Conservation (phyloP, 2,329 filamentous ascomycete genomes). For the Alternaria conjuncta region DNA sequence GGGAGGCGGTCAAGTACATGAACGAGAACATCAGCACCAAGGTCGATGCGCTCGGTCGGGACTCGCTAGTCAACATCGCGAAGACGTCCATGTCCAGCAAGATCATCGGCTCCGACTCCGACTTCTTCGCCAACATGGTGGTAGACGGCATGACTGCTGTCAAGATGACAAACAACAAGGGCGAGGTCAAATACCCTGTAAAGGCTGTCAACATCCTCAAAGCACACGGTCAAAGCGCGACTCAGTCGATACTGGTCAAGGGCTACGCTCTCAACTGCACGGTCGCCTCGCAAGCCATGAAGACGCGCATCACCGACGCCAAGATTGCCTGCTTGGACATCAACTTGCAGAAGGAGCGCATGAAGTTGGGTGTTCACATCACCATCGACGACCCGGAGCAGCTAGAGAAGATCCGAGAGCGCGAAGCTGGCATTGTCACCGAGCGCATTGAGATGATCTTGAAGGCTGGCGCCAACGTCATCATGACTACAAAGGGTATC, state of each 20-base stretch:
- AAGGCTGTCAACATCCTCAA: constrained; percentile 99
- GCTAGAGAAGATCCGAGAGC: constrained; percentile 92
- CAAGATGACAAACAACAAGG: constrained; percentile 88
- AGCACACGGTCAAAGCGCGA: constrained; percentile 91
- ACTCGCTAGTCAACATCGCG: constrained; percentile 91
- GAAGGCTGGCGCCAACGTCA: constrained; percentile 94
- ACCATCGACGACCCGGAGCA: constrained; percentile 97
- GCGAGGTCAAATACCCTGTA: constrained; percentile 94
- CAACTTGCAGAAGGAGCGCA: constrained; percentile 98
- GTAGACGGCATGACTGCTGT: constrained; percentile 96
- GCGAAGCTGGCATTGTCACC: constrained; percentile 90
- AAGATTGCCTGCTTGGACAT: constrained; percentile 98
- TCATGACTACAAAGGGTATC: constrained; percentile 97
- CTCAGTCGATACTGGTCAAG: constrained; percentile 89
- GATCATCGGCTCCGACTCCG: constrained; percentile 93
- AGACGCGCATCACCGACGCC: constrained; percentile 86
- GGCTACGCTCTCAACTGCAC: constrained; percentile 99
- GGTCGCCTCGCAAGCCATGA: constrained; percentile 97
- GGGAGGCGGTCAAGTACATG: constrained; percentile 98
- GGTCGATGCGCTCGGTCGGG: constrained; percentile 87
- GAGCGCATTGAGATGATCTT: constrained; percentile 97
- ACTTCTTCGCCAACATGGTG: constrained; percentile 97
- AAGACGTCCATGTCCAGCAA: constrained; percentile 99
- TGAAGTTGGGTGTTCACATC: constrained; percentile 99
- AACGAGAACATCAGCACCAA: constrained; percentile 97